These are phyloP conservation scores for Berberis thunbergii DNA, from an alignment of 164 flowering plant species.

Conservation along the genomic window DNA sequence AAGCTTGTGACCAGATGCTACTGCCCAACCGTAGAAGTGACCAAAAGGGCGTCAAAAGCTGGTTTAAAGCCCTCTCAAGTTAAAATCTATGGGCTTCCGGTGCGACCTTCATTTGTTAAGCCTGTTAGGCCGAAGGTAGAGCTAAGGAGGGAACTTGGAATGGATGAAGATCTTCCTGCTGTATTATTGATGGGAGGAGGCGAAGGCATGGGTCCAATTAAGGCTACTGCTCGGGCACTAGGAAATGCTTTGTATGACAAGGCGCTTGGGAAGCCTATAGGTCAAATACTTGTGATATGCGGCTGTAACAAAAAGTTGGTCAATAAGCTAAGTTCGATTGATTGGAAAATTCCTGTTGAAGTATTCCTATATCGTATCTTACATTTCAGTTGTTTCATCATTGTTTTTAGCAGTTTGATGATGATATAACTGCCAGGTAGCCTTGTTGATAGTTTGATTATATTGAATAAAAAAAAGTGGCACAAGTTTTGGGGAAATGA, in stretches of 20 bases:
- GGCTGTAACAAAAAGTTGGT: constrained; percentile 89
- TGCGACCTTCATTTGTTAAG: constrained; percentile 90
- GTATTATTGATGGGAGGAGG: constrained; percentile 98
- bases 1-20: constrained; percentile 97
- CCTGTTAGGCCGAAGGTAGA: constrained; percentile 91
- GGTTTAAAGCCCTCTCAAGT: constrained; percentile 83
- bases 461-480: too few species aligned
- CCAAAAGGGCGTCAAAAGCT: constrained; percentile 82
- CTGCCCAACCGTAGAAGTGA: constrained; percentile 83
- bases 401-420: too few species aligned
- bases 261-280: constrained; percentile 53
- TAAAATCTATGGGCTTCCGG: constrained; percentile 94
- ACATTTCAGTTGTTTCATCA: too few species aligned
- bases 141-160: constrained; percentile 69
- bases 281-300: constrained; percentile 88
- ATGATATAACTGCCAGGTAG: too few species aligned
- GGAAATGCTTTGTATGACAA: constrained; percentile 71
- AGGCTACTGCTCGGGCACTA: constrained; percentile 86
- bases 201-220: constrained; percentile 99
- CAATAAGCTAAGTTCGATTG: constrained; percentile 46
- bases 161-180: constrained; percentile 91
- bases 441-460: too few species aligned
- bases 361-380: constrained; percentile 20
- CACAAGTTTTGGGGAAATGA: too few species aligned
- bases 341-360: constrained; percentile 95